Percentiles rank a stretch among this genome's conserved stretches.
Evolutionary conservation across 2,329 filamentous ascomycete genomes (phyloP).

Genomic region (Alternaria sp.): DNA sequence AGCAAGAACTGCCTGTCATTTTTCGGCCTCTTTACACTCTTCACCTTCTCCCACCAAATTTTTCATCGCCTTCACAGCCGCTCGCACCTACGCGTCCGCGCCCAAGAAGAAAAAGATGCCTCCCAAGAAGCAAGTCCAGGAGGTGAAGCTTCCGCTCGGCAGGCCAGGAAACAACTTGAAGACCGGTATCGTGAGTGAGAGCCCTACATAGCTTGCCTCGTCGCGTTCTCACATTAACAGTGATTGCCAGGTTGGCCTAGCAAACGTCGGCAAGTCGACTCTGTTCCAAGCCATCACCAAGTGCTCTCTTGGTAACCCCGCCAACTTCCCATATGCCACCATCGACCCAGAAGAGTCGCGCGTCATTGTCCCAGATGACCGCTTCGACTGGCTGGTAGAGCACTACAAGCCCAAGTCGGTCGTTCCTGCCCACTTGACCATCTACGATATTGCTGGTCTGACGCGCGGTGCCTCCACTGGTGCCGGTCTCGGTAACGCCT

Average conservation of each 20-base stretch:
- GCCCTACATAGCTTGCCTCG: slow-evolving; percentile 45
- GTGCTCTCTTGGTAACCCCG: slow-evolving; percentile 95
- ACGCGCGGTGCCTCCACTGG: slow-evolving; percentile 96
- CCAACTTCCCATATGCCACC: slow-evolving; percentile 99
- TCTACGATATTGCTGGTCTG: slow-evolving; percentile 98
- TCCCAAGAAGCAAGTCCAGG: slow-evolving; percentile 89
- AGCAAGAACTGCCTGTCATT: slow-evolving; percentile 58
- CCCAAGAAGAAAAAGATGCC: slow-evolving; percentile 78
- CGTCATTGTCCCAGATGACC: slow-evolving; percentile 94
- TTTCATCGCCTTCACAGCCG: slow-evolving; percentile 54
- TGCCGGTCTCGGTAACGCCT: slow-evolving; percentile 95
- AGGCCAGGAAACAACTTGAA: slow-evolving; percentile 97
- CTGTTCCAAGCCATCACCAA: slow-evolving; percentile 99
- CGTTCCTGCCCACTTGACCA: slow-evolving; percentile 96
- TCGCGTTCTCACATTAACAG: slow-evolving; percentile 54
- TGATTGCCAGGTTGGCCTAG: slow-evolving; percentile 83
- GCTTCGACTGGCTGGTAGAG: slow-evolving; percentile 93
- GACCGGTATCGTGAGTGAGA: slow-evolving; percentile 93
- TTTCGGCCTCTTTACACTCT: slow-evolving; percentile 48
- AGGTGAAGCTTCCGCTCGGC: slow-evolving; percentile 97
- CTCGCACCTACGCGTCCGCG: slow-evolving; percentile 65
- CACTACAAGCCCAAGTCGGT: slow-evolving; percentile 98
- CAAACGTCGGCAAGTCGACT: slow-evolving; percentile 99
- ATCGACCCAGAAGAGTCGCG: slow-evolving; percentile 98
- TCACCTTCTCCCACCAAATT: slow-evolving; percentile 33